Evolutionary conservation across 2,329 filamentous ascomycete genomes (phyloP), one percentile per base, ranked within the genome.

Genomic region (Escovopsis sp.): DNA sequence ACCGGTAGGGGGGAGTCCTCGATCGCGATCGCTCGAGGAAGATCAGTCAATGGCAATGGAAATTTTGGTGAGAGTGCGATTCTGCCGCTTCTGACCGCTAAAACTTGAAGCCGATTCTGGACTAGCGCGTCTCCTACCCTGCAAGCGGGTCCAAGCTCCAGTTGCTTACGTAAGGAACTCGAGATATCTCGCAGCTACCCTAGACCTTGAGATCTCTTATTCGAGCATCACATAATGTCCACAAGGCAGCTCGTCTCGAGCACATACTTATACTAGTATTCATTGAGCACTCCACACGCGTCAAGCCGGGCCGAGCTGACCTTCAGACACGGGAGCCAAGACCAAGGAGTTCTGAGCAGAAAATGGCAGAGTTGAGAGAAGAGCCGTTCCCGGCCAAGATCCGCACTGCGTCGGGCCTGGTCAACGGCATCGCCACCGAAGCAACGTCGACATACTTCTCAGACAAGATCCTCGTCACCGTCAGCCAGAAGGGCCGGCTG

Each of bases 381-480:
- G 69, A 75, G n/a, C 64, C 74, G 0, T 94, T 85, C 53, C 84
- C 85, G 12, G 82, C 79, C 4, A 63, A 66, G 10, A 80, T 75
- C 3, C 78, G 72, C 41, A 68, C 70, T 47, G 69, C 68, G 12
- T 68, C 69, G 2, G 80, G 80, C 3, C 57, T 68, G 3, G 75
- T 95, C 47, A 76, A 80, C 48, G 78, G 77, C 28, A 60, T 80
- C 19, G 60, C 70, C 33, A 96, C 91, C 1, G 77, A 86, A 49
- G 80, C 85, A 32, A 79, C 77, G 34, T 72, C 72, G 10, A 68
- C 87, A 42, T 76, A 71, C 53, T 96, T 96, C 62, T 72, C 80
- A 8, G 91, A 96, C 71, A 94, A 86, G 62, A 86, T 98, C 53
- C 65, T 98, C 53, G 68, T 98, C 48, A 95, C 87, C 1, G 73